Conservation (phyloP, 2,329 filamentous ascomycete genomes). For the Lecanicillium sp. region DNA sequence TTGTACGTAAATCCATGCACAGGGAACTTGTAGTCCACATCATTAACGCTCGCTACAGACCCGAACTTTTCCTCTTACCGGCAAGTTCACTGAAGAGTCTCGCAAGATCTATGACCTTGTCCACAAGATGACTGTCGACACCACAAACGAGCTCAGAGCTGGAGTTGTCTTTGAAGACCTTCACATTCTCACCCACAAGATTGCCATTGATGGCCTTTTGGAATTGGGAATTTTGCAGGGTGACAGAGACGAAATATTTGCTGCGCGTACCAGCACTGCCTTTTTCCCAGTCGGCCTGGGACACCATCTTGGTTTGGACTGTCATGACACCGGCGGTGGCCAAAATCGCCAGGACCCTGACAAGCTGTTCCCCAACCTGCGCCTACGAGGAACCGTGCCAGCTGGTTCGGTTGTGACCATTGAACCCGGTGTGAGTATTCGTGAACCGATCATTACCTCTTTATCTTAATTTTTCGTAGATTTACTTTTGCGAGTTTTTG, state of each 20-base stretch:
- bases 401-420: conserved; percentile 83
- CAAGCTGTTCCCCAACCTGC: conserved; percentile 76
- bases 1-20: conserved; percentile 34
- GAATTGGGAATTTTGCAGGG: conserved; percentile 65
- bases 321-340: conserved; percentile 78
- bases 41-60: too few relatives aligned
- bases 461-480: conserved; percentile 28
- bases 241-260: conserved; percentile 65
- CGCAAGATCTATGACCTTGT: conserved; percentile 76
- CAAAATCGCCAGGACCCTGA: conserved; percentile 73
- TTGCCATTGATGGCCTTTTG: conserved; percentile 74
- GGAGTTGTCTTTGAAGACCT: conserved; percentile 76
- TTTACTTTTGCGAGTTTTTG: conserved; percentile 88
- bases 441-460: too few relatives aligned
- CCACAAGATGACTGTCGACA: conserved; percentile 75
- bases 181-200: conserved; percentile 68
- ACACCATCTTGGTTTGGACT: conserved; percentile 88
- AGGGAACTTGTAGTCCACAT: too few relatives aligned
- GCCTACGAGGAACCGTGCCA: conserved; percentile 67
- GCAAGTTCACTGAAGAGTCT: conserved; percentile 61
- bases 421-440: conserved; percentile 68
- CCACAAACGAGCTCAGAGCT: conserved; percentile 62
- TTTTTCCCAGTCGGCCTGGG: conserved; percentile 91
- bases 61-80: conserved; percentile 74
- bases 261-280: conserved; percentile 70